phyloP scores from a whole-genome alignment of 352 stramenopile genomes.

The Paralagenidium karlingii region DNA sequence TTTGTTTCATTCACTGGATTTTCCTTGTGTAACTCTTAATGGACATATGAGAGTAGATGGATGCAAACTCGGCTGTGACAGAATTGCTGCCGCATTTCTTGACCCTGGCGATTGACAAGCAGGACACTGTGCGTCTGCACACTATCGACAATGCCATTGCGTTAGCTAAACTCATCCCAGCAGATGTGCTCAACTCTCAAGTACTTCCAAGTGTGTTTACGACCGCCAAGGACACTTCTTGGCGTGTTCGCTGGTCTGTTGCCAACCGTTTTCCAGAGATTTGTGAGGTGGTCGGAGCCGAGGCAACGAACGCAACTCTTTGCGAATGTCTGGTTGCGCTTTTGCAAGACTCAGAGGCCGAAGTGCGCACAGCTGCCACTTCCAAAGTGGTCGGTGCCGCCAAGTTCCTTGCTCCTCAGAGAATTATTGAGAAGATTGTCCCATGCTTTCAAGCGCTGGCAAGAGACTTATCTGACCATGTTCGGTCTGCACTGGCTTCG shows the following conservation, averaged over 20 bases:
- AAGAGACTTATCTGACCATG: constrained; percentile 95
- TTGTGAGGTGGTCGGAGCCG: constrained; percentile 73
- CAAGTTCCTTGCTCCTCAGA: constrained; percentile 38
- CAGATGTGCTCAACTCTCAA: constrained; percentile 56
- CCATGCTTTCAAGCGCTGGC: constrained; percentile 87
- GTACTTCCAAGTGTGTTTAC: constrained; percentile 87
- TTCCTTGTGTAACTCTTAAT: background rate
- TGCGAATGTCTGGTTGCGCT: constrained; percentile 88
- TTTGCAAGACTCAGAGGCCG: constrained; percentile 94
- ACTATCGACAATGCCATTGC: constrained; percentile 94
- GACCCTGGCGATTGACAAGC: constrained; percentile 77
- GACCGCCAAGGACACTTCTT: constrained; percentile 92
- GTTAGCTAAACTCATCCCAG: constrained; percentile 80
- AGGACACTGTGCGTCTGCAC: constrained; percentile 96
- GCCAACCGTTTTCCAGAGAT: constrained; percentile 94
- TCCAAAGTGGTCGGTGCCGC: constrained; percentile 80
- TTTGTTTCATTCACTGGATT: background rate
- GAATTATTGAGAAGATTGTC: constrained; percentile 60
- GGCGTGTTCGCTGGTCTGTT: constrained; percentile 97
- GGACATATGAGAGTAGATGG: constrained; percentile 23
- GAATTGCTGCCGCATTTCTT: constrained; percentile 82
- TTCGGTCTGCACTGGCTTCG: constrained; percentile 90
- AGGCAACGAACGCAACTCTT: constrained; percentile 55
- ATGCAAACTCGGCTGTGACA: constrained; percentile 31
- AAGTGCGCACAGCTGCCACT: constrained; percentile 92